Evolutionary conservation across 139 green algal genomes (phyloP), one percentile per base, ranked within the genome.

Genomic region (Chlamydomonas urium): DNA sequence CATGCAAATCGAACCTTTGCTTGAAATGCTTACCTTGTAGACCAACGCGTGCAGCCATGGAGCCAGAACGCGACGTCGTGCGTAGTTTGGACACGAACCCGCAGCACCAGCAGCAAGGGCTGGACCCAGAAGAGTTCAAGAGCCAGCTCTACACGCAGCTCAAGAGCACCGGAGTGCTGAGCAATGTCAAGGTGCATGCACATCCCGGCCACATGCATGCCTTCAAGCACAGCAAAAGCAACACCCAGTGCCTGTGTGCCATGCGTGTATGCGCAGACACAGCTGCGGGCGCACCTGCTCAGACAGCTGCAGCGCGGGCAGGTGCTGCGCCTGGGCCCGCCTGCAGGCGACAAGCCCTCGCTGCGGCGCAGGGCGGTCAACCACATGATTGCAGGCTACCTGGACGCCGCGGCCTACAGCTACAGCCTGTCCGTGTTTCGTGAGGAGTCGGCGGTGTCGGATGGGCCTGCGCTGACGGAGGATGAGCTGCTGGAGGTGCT

Each of bases 381-480:
- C 70, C 65, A 47, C 73, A 72, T 90, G 66, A 72, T 88, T 19
- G 71, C 75, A 5, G 81, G 84, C 31, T 90, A 90, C 76, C 66
- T 90, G 59, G 37, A 57, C 0, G 34, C 73, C 5, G 66, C 67
- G 1, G 26, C 63, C 0, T 86, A 82, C 59, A 50, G 66, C 47
- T 90, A 83, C 68, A 82, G 77, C 1, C 67, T 88, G 34, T 82
- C 79, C 10, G 84, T 90, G n/a, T 86, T 88, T 47, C 70, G 71
- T 24, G 77, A 82, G 45, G 79, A 85, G 66, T 75, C 73, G 17
- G 79, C 74, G 4, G 32, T 83, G 8, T 24, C n/a, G 36, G 3
- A 28, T n/a, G 29, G 37, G 3, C 23, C 65, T 23, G 21, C n/a
- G 2, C 33, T 79, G 1, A 72, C 77, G 2, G 61, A 79, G 33